Evolutionary conservation across 176 grass and related monocot genomes (phyloP).

Genomic region (Tillandsia fasciculata): DNA sequence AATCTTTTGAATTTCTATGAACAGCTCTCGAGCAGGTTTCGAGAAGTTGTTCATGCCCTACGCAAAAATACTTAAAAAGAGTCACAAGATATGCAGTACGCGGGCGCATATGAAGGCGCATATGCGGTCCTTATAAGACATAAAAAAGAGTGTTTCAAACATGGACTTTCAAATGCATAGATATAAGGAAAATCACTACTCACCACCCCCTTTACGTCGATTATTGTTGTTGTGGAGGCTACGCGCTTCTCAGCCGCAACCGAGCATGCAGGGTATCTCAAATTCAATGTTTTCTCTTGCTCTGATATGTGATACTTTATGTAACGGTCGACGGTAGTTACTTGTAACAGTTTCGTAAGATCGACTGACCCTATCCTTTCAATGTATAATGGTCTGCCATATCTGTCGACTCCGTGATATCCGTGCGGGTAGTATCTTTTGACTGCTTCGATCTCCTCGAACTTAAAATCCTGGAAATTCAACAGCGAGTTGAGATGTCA

Average conservation of each 20-base stretch:
- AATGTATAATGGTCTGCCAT: constrained; percentile 77
- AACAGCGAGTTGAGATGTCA: not conserved
- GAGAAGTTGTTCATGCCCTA: constrained; percentile 79
- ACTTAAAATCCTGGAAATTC: constrained; percentile 65
- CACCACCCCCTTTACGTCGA: constrained; percentile 87
- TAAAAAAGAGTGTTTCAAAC: no score
- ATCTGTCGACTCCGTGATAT: constrained; percentile 92
- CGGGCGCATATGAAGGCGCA: not conserved
- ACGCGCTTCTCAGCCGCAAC: constrained; percentile 64
- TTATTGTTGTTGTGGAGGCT: constrained; percentile 68
- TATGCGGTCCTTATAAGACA: no score
- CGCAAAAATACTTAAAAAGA: constrained; percentile 21
- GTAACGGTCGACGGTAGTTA: constrained; percentile 59
- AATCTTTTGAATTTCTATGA: constrained; percentile 84
- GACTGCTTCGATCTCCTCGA: constrained; percentile 68
- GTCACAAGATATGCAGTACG: constrained; percentile 7
- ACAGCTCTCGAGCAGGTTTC: constrained; percentile 75
- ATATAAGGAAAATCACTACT: constrained; percentile 6
- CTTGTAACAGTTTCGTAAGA: constrained; percentile 50
- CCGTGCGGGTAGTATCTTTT: constrained; percentile 85
- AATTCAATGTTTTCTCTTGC: constrained; percentile 81
- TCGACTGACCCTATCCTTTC: constrained; percentile 71
- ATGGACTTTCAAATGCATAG: not conserved
- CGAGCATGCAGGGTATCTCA: constrained; percentile 84
- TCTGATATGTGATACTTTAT: constrained; percentile 88